Evolutionary conservation across 345 rosid species (phyloP), one percentile per base, ranked within the genome.

Genomic region (Iberis pinnata): DNA sequence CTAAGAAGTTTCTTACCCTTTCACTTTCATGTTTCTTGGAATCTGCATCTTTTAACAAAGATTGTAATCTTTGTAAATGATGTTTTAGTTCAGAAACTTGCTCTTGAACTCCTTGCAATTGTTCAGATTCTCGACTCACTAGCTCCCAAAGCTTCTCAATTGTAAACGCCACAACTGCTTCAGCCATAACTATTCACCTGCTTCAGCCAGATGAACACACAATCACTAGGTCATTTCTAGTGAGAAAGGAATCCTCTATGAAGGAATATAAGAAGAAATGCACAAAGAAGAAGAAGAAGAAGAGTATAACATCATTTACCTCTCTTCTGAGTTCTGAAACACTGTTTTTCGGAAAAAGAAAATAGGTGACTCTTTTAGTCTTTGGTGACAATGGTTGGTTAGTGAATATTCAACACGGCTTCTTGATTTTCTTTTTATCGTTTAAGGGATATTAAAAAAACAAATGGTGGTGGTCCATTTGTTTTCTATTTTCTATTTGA

Each of bases 1-100:
- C 67, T 22, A 64, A 64, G 53, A 61, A 73, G 32, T 56, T 55
- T 29, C 58, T 57, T 17, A 68, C 64, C 9, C 70, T 50, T 32
- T 73, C 64, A n/a, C 63, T 68, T 9, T 39, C 63, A 19, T 68
- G 52, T 38, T 43, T 71, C 51, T 43, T 60, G 48, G 62, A 56
- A 41, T 54, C 47, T 1, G 64, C 63, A 43, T 72, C 76, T 53
- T 43, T 67, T 25, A 63, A 50, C 49, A 72, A 68, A n/a, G 66
- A 63, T 2, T 49, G 60, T 61, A 73, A 58, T 43, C 64, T 43
- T 41, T 25, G 19, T 3, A 68, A 48, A 11, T 73, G 67, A 18
- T 31, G 55, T 24, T 45, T 60, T 16, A 71, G 27, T 54, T 15
- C 48, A 20, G 20, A 1, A 36, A 63, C 38, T 35, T 59, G 44